These are phyloP conservation scores for Lachancea meyersii DNA, from an alignment of 805 yeast species.

Conservation along the genomic window DNA sequence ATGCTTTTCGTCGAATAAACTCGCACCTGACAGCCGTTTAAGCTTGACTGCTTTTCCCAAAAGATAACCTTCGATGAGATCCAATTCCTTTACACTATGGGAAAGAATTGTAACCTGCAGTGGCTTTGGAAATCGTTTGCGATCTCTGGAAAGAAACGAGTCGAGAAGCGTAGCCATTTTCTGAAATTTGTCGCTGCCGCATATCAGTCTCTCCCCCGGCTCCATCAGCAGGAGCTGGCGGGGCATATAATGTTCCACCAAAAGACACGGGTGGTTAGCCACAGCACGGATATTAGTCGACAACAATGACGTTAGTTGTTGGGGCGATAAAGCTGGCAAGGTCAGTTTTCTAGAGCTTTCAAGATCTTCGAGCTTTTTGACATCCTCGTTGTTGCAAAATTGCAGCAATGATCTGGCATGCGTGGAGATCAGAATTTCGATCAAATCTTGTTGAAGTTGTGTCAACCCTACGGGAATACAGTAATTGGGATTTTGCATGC, in stretches of 20 bases:
- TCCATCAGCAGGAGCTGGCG: slow-evolving; percentile 61
- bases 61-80: slow-evolving; percentile 69
- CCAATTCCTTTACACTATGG: slow-evolving; percentile 60
- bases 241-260: slow-evolving; percentile 76
- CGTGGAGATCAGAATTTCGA: slow-evolving; percentile 39
- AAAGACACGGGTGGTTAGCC: slow-evolving; percentile 59
- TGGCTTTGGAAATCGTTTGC: slow-evolving; percentile 11
- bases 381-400: not conserved
- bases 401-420: slow-evolving; percentile 33
- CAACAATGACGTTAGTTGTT: slow-evolving; percentile 26
- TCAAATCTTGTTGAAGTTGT: slow-evolving; percentile 38
- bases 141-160: slow-evolving; percentile 16
- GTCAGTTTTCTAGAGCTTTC: not conserved
- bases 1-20: slow-evolving; percentile 41
- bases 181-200: slow-evolving; percentile 54
- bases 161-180: slow-evolving; percentile 43
- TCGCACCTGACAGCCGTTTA: slow-evolving; percentile 60
- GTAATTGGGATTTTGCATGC: slow-evolving; percentile 6
- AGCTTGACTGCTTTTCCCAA: slow-evolving; percentile 66
- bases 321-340: slow-evolving; percentile 9
- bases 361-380: not conserved
- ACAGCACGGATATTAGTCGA: slow-evolving; percentile 41
- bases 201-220: slow-evolving; percentile 47
- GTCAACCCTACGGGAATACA: slow-evolving; percentile 41
- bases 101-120: slow-evolving; percentile 44